Percentiles rank a stretch among this genome's conserved stretches.
Evolutionary conservation across 805 yeast genomes (phyloP).

Genomic region (Metschnikowia lunata): DNA sequence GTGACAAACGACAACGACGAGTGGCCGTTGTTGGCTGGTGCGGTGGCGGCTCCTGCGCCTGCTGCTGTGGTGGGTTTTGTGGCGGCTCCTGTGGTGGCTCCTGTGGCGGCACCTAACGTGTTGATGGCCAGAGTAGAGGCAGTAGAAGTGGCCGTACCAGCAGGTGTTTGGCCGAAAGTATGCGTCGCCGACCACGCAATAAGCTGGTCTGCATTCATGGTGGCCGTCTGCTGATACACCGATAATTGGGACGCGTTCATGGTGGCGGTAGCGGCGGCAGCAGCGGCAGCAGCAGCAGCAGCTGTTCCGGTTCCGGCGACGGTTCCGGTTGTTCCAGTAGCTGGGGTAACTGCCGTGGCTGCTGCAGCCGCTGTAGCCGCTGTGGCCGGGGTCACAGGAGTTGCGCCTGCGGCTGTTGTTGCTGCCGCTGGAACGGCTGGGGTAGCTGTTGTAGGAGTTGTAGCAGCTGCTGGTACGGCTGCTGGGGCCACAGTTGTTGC

Average conservation of each 20-base stretch:
- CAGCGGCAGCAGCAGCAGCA: conserved; percentile 12
- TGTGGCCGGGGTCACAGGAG: conserved; percentile 11
- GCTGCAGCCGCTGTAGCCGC: conserved; percentile 7
- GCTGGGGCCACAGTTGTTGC: conserved; percentile 16
- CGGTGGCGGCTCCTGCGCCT: conserved; percentile 3
- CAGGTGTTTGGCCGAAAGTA: conserved; percentile 8
- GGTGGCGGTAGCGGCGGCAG: conserved; percentile 14
- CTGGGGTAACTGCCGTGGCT: conserved; percentile 5
- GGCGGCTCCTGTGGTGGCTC: not conserved
- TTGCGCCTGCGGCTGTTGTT: conserved; percentile 11
- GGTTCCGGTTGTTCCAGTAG: conserved; percentile 15
- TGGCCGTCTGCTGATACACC: conserved; percentile 9
- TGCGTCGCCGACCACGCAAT: conserved; percentile 18
- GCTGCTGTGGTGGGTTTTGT: not conserved
- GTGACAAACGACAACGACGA: conserved; percentile 26
- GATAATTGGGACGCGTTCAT: conserved; percentile 16
- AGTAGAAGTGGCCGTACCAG: conserved; percentile 14
- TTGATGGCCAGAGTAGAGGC: not conserved
- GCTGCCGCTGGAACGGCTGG: conserved; percentile 13
- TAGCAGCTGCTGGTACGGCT: conserved; percentile 12
- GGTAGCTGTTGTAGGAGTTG: conserved; percentile 13
- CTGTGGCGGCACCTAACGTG: not conserved
- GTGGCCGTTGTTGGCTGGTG: conserved; percentile 9
- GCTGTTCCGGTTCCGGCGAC: conserved; percentile 15
- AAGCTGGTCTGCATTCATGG: conserved; percentile 16